phyloP scores from a whole-genome alignment of 257 asterid species.

The Solanum commersonii region DNA sequence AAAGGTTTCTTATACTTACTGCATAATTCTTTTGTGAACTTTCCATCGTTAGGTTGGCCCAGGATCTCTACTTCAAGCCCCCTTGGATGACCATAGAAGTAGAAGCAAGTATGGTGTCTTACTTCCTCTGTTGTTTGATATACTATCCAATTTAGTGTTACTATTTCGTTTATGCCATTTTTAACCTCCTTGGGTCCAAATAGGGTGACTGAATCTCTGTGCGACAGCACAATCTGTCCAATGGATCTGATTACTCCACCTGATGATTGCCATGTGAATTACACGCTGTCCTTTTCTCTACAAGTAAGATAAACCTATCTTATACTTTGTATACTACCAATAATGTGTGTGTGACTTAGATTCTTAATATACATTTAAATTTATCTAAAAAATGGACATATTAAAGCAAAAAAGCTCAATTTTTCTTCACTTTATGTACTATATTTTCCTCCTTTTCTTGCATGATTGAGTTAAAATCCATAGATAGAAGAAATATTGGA shows the following conservation, averaged over 20 bases:
- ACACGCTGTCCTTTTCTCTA: slow-evolving; percentile 78
- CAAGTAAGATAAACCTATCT: slow-evolving; percentile 53
- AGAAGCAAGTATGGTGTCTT: slow-evolving; percentile 50
- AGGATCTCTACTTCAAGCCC: slow-evolving; percentile 95
- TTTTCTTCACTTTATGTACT: neutral
- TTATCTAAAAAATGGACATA: neutral
- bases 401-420: neutral
- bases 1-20: neutral
- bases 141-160: neutral
- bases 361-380: neutral
- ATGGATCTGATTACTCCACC: slow-evolving; percentile 85
- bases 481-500: neutral
- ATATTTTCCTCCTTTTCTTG: neutral
- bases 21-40: slow-evolving; percentile 5
- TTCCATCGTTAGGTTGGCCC: slow-evolving; percentile 62
- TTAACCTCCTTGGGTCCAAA: slow-evolving; percentile 11
- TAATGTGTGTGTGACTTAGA: neutral
- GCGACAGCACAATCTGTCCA: slow-evolving; percentile 79
- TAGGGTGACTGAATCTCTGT: slow-evolving; percentile 83
- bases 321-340: neutral
- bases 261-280: slow-evolving; percentile 96
- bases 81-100: slow-evolving; percentile 68
- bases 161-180: slow-evolving; percentile 3
- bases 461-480: neutral
- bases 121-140: slow-evolving; percentile 1